A percentile compares a stretch with the other conserved stretches of the same genome.
These are phyloP conservation scores for Golubevia sp. DNA, from an alignment of 1,284 basidiomycete species.

Conservation along the genomic window DNA sequence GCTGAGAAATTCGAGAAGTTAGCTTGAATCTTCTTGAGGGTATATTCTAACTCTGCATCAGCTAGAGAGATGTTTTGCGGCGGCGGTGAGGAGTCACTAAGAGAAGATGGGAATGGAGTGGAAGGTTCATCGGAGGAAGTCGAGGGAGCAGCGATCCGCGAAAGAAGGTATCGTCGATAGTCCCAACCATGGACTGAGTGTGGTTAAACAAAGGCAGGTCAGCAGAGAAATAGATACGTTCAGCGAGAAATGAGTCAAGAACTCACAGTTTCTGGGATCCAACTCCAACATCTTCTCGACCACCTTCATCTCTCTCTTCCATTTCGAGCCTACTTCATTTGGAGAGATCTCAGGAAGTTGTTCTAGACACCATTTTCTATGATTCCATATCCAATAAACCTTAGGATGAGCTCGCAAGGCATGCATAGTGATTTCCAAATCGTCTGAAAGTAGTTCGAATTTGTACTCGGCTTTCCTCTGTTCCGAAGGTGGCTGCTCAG, in stretches of 20 bases:
- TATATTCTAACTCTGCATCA: constrained; percentile 61
- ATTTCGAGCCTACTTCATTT: constrained; percentile 20
- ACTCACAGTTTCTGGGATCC: constrained; percentile 53
- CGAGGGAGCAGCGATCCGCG: constrained; percentile 25
- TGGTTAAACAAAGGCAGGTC: neutral
- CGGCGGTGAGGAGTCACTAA: neutral
- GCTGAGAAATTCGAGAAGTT: constrained; percentile 98
- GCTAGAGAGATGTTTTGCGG: constrained; percentile 17
- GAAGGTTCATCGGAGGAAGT: constrained; percentile 2
- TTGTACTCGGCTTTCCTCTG: constrained; percentile 1
- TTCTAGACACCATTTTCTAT: constrained; percentile 53
- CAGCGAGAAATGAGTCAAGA: neutral
- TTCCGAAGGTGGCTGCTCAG: too few relatives aligned
- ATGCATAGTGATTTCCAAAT: constrained; percentile 45
- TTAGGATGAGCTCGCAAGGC: constrained; percentile 54
- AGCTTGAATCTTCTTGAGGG: constrained; percentile 84
- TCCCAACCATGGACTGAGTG: constrained; percentile 49
- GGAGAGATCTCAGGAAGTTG: constrained; percentile 11
- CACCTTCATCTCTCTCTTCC: constrained; percentile 42
- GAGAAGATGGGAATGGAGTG: neutral
- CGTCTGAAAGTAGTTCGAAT: constrained; percentile 26
- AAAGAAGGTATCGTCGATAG: constrained; percentile 43
- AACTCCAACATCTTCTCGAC: constrained; percentile 56
- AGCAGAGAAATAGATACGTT: neutral
- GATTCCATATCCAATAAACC: constrained; percentile 62